These are phyloP conservation scores for Groenewaldozyma salmanticensis DNA, from an alignment of 805 yeast species.

Conservation along the genomic window DNA sequence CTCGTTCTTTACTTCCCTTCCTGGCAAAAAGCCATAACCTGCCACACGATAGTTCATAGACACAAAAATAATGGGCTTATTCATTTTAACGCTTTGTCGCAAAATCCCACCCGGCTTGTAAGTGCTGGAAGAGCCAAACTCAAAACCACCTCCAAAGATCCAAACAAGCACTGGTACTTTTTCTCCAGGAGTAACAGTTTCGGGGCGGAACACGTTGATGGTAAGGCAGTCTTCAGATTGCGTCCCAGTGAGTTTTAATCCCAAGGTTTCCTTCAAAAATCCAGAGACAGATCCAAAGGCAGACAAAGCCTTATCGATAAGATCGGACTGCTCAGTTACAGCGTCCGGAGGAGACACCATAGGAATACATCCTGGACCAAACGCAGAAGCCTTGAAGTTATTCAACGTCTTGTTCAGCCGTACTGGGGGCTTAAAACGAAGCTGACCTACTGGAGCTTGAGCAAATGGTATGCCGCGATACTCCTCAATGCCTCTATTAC, in stretches of 20 bases:
- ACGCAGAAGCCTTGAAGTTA: conserved; percentile 13
- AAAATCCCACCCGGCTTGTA: conserved; percentile 11
- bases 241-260: neutral
- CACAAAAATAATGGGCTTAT: conserved; percentile 19
- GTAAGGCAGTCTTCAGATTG: conserved; percentile 8
- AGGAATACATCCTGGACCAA: conserved; percentile 8
- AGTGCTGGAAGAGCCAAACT: conserved; percentile 18
- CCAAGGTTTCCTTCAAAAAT: neutral
- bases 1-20: conserved; percentile 16
- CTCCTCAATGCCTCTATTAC: conserved; percentile 3
- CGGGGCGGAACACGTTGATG: conserved; percentile 6
- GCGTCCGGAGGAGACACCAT: neutral
- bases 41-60: conserved; percentile 27
- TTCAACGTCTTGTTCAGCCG: conserved; percentile 10
- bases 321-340: neutral
- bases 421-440: conserved; percentile 22
- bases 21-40: conserved; percentile 28
- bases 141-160: conserved; percentile 30
- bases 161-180: conserved; percentile 23
- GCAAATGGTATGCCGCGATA: conserved; percentile 25
- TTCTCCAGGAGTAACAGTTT: neutral
- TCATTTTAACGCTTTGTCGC: conserved; percentile 2
- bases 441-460: conserved; percentile 21
- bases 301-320: neutral
- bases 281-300: neutral